Conservation (phyloP, 2,329 filamentous ascomycete species). For the Catunica adiposa region DNA sequence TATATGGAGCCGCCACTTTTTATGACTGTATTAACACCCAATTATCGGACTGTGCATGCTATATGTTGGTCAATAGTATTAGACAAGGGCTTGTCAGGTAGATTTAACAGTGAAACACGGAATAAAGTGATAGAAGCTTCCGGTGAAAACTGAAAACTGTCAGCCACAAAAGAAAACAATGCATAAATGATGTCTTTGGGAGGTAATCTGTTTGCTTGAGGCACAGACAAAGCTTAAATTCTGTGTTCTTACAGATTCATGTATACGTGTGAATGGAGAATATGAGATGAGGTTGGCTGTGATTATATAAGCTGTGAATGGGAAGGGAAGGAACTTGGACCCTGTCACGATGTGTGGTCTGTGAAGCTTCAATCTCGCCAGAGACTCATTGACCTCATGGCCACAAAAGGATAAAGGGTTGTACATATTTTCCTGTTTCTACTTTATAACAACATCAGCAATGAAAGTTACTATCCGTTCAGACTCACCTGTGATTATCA, state of each 20-base stretch:
- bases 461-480: too few relatives aligned
- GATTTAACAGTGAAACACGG: constrained; percentile 5
- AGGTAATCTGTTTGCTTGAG: neutral
- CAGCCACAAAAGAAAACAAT: neutral
- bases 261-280: neutral
- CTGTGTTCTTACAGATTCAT: neutral
- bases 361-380: neutral
- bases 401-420: neutral
- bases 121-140: neutral
- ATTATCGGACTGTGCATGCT: neutral
- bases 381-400: neutral
- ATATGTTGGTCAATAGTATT: neutral
- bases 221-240: neutral
- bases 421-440: neutral
- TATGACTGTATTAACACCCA: neutral
- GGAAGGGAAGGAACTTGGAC: neutral
- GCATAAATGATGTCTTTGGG: neutral
- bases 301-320: neutral
- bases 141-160: neutral
- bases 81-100: neutral
- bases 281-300: neutral
- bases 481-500: too few relatives aligned
- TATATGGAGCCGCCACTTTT: neutral
- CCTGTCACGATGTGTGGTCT: neutral
- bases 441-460: too few relatives aligned